Percentiles rank a stretch among this genome's conserved stretches.
These are phyloP conservation scores for Dendrobium chrysotoxum DNA, from an alignment of 106 monocot species.

Conservation along the genomic window DNA sequence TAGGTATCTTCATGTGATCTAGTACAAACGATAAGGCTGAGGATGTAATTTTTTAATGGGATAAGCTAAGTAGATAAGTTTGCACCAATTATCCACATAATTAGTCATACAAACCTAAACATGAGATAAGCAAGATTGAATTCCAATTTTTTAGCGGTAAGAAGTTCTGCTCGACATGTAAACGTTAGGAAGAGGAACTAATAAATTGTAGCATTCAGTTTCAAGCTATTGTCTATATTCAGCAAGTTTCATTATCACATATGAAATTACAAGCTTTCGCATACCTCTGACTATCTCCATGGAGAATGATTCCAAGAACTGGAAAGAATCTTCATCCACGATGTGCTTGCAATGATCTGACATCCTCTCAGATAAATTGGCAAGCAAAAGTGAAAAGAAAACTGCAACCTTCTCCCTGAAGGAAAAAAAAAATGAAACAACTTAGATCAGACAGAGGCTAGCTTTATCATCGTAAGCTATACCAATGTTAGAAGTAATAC, in stretches of 20 bases:
- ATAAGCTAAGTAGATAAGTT: not conserved
- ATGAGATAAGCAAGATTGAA: not conserved
- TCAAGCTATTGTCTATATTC: not conserved
- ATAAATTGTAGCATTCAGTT: slow-evolving; percentile 1
- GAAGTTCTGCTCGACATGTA: not conserved
- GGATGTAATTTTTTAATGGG: not conserved
- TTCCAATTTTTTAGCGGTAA: not conserved
- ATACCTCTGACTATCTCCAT: slow-evolving; percentile 43
- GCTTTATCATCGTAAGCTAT: not conserved
- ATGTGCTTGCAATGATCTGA: slow-evolving; percentile 11
- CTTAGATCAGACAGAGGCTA: not conserved
- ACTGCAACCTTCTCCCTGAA: slow-evolving; percentile 60
- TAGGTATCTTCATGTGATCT: not conserved
- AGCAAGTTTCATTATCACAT: not conserved
- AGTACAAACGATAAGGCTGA: not conserved
- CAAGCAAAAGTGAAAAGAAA: slow-evolving; percentile 51
- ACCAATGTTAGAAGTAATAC: not conserved
- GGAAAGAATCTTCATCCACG: slow-evolving; percentile 13
- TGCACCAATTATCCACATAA: not conserved
- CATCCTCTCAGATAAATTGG: slow-evolving; percentile 18
- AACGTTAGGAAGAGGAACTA: not conserved
- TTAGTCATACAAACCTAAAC: not conserved
- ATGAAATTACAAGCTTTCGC: not conserved
- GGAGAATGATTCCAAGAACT: slow-evolving; percentile 16
- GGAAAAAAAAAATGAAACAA: not conserved